Evolutionary conservation across 2,329 filamentous ascomycete genomes (phyloP), one percentile per base, ranked within the genome.

Genomic region (Ophiostoma quercus): DNA sequence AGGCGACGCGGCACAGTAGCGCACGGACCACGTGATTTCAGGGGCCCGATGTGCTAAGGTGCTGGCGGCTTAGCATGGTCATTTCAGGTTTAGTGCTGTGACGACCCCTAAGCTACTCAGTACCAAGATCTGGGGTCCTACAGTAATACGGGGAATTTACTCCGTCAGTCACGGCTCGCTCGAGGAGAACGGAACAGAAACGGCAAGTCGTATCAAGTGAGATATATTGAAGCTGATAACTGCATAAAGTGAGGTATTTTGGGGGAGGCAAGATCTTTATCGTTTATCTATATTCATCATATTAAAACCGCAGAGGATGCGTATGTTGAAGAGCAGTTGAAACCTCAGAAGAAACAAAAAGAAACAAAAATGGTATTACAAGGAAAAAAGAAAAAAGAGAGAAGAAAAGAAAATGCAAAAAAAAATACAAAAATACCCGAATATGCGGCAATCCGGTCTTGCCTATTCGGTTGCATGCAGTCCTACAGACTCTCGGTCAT

Each of bases 21-120:
- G 51, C 51, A 57, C 51, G n/a, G 51, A 57, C 51, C 51, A 57
- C 51, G 51, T 57, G 51, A 57, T 57, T 57, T 57, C 51, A 29
- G 51, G 51, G 51, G 51, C 51, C 22, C 51, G 22, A 25, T 25
- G 9, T 57, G 11, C 11, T 16, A 11, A 8, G 5, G 34, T 34
- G 34, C 8, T 34, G 8, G 11, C 11, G 9, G 11, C n/a, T 25
- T 8, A 22, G 7, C n/a, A n/a, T 5, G 5, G 47, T 22, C 5
- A 1, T 5, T 51, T 51, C 47, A 5, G 47, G 47, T 51, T 22
- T 51, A 51, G 47, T 51, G 47, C n/a, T 57, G 51, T 29, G 43
- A 47, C 11, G 19, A 22, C 51, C 51, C 51, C 51, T 57, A 25
- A 34, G 34, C 34, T 34, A 34, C 34, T 34, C 2, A 22, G 19